A percentile compares a stretch with the other conserved stretches of the same genome.
Conservation (phyloP, 2,329 filamentous ascomycete species). For the Colletotrichum noveboracense region DNA sequence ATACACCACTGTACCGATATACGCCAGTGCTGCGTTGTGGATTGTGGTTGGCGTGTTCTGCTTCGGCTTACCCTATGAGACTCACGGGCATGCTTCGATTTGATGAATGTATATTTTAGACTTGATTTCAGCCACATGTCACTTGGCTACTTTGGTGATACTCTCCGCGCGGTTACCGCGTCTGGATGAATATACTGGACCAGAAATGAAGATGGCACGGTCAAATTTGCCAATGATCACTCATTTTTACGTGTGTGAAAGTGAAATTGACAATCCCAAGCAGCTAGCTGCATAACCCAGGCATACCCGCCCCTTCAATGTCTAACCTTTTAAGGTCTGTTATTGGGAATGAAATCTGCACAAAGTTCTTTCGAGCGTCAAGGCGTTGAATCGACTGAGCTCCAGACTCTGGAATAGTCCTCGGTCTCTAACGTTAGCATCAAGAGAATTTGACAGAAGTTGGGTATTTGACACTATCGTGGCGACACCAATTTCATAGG, state of each 20-base stretch:
- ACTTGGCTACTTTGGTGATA: not conserved
- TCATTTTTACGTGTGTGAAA: not conserved
- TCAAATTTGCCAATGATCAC: not conserved
- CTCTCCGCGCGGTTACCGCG: not conserved
- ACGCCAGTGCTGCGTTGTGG: constrained; percentile 49
- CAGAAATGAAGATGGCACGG: not conserved
- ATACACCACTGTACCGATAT: constrained; percentile 48
- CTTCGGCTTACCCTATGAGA: constrained; percentile 49
- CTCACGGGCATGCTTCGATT: constrained; percentile 40
- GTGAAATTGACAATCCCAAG: rapidly evolving
- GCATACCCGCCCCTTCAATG: rapidly evolving
- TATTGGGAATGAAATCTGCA: rapidly evolving
- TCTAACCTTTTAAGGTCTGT: rapidly evolving
- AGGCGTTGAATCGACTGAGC: not conserved
- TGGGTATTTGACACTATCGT: not conserved
- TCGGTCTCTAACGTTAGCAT: rapidly evolving
- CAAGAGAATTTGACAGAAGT: not conserved
- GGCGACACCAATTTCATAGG: rapidly evolving
- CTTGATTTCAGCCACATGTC: not conserved
- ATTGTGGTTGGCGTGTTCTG: constrained; percentile 44
- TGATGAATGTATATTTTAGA: constrained; percentile 6
- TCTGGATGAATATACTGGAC: not conserved
- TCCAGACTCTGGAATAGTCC: not conserved
- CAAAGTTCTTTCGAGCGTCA: rapidly evolving
- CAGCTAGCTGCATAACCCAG: not conserved